These are phyloP conservation scores for Scedosporium apiospermum DNA, from an alignment of 2,329 filamentous ascomycete species.

Conservation along the genomic window DNA sequence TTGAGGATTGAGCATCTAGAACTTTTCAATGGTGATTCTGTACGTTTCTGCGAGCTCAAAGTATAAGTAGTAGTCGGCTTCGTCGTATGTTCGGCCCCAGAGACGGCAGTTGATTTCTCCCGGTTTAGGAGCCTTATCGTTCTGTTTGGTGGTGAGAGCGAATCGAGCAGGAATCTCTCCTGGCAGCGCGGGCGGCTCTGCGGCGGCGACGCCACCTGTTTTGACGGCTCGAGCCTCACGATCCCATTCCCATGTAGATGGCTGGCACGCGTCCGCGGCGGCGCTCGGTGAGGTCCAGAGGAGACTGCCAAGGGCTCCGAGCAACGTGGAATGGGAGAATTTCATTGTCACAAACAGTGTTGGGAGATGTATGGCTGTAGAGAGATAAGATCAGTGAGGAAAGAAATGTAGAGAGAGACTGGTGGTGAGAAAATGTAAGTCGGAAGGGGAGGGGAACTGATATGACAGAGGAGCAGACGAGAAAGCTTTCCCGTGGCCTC, in stretches of 20 bases:
- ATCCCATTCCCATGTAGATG: slow-evolving; percentile 5
- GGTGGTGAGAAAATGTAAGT: too few relatives aligned
- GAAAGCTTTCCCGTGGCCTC: too few relatives aligned
- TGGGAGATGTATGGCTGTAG: too few relatives aligned
- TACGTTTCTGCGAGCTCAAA: slow-evolving; percentile 13
- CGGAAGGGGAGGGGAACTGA: too few relatives aligned
- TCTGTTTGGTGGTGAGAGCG: background rate
- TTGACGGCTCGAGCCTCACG: background rate
- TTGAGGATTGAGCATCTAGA: slow-evolving; percentile 18
- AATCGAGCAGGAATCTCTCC: too few relatives aligned
- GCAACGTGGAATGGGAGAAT: background rate
- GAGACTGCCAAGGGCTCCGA: background rate
- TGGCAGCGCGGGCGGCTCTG: too few relatives aligned
- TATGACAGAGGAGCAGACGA: too few relatives aligned
- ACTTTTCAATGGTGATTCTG: slow-evolving; percentile 13
- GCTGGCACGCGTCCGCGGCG: slow-evolving; percentile 9
- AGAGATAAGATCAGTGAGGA: too few relatives aligned
- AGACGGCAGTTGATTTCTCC: slow-evolving; percentile 16
- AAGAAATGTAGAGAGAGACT: too few relatives aligned
- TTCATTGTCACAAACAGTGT: too few relatives aligned
- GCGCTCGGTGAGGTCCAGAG: background rate
- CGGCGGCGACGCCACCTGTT: too few relatives aligned
- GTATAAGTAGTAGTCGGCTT: slow-evolving; percentile 18
- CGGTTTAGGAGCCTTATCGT: background rate
- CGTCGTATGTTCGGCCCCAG: slow-evolving; percentile 6